Percentiles rank a stretch among this genome's conserved stretches.
phyloP scores from a whole-genome alignment of 805 yeast genomes.

The Babjeviella inositovora region DNA sequence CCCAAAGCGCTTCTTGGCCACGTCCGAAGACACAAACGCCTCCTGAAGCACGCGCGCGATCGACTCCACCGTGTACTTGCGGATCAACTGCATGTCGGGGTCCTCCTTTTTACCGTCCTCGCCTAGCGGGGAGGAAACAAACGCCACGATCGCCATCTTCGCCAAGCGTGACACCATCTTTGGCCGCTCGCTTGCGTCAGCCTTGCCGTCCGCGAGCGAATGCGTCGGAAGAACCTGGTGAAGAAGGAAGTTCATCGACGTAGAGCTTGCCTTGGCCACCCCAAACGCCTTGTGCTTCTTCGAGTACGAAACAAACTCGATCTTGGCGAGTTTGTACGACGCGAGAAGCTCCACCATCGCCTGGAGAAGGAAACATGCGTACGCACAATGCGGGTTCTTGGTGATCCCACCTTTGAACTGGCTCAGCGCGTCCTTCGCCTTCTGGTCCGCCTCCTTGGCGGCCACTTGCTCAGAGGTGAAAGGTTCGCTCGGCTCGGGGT shows the following conservation, averaged over 20 bases:
- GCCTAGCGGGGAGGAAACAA: slow-evolving; percentile 41
- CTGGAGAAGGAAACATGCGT: slow-evolving; percentile 54
- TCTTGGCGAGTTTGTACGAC: slow-evolving; percentile 68
- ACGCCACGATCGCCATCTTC: slow-evolving; percentile 38
- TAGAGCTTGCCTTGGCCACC: slow-evolving; percentile 50
- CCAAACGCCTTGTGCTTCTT: slow-evolving; percentile 24
- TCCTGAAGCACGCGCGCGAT: slow-evolving; percentile 48
- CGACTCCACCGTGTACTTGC: slow-evolving; percentile 61
- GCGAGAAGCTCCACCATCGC: slow-evolving; percentile 54
- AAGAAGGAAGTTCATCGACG: slow-evolving; percentile 61
- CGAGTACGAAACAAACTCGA: slow-evolving; percentile 68
- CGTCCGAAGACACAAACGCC: slow-evolving; percentile 14
- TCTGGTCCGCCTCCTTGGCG: slow-evolving; percentile 8
- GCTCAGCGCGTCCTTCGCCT: slow-evolving; percentile 8
- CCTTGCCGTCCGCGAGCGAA: slow-evolving; percentile 17
- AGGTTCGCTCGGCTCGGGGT: neutral
- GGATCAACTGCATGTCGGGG: slow-evolving; percentile 53
- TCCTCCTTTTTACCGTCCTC: slow-evolving; percentile 38
- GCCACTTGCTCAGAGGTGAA: slow-evolving; percentile 3
- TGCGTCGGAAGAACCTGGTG: slow-evolving; percentile 56
- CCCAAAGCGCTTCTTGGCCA: slow-evolving; percentile 30
- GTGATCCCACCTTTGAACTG: slow-evolving; percentile 15
- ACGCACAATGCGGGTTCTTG: slow-evolving; percentile 42
- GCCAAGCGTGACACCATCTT: slow-evolving; percentile 46
- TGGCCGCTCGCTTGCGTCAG: slow-evolving; percentile 30